A percentile compares a stretch with the other conserved stretches of the same genome.
Evolutionary conservation across 352 stramenopile genomes (phyloP).

Genomic region (Globisporangium orthogonon): DNA sequence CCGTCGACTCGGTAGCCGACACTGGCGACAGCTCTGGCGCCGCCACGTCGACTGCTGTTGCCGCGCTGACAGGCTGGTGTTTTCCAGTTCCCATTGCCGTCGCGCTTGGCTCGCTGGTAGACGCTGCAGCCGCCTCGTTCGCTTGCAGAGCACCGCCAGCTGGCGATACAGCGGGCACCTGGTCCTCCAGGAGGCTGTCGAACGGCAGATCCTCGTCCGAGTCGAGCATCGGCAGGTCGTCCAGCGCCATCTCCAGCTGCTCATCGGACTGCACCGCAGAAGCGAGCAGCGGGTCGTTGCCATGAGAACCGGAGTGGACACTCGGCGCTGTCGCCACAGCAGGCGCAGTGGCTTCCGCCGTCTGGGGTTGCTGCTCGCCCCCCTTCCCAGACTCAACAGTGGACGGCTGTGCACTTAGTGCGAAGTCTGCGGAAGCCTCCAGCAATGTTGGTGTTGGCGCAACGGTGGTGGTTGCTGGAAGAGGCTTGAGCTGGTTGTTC

Average conservation of each 20-base stretch:
- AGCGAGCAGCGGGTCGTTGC: slow-evolving; percentile 17
- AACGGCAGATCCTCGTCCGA: slow-evolving; percentile 57
- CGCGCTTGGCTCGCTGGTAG: neutral
- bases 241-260: slow-evolving; percentile 61
- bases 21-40: neutral
- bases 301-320: neutral
- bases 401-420: neutral
- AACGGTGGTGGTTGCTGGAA: neutral
- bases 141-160: neutral
- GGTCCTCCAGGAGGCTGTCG: slow-evolving; percentile 13
- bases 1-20: slow-evolving; percentile 5
- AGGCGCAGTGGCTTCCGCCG: neutral
- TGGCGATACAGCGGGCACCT: slow-evolving; percentile 3
- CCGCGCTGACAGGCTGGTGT: no score
- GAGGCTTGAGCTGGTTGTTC: neutral
- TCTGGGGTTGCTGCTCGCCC: neutral
- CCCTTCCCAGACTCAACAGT: neutral
- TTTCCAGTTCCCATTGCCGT: neutral
- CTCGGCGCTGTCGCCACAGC: neutral
- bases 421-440: neutral
- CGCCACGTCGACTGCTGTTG: neutral
- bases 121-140: neutral
- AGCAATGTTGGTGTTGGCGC: neutral
- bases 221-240: slow-evolving; percentile 70
- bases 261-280: slow-evolving; percentile 53